Conservation (phyloP, 805 yeast species). For the Schwanniomyces pseudopolymorphus region DNA sequence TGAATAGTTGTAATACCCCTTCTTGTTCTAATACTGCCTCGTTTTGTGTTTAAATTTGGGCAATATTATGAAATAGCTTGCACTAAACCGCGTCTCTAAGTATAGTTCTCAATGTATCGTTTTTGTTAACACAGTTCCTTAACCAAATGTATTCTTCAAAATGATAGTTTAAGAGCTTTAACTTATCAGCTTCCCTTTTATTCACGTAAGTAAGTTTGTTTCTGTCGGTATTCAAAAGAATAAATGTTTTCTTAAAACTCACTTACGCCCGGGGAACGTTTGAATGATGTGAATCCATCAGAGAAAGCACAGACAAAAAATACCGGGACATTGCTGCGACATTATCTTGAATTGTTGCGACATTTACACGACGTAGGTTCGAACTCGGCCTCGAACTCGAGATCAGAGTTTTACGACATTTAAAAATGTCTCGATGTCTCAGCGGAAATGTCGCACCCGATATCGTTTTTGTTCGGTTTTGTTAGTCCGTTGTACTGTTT, state of each 20-base stretch:
- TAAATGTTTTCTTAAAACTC: background rate
- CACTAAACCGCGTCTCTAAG: background rate
- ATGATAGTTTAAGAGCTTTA: background rate
- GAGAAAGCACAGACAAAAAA: background rate
- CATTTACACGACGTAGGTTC: background rate
- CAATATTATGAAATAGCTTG: background rate
- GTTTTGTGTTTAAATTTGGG: background rate
- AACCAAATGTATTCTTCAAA: too few species aligned
- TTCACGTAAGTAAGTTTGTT: background rate
- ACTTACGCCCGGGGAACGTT: background rate
- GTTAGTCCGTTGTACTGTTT: conserved; percentile 5
- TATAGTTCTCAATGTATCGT: too few species aligned
- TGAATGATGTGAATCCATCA: background rate
- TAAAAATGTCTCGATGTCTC: background rate
- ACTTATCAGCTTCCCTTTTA: background rate
- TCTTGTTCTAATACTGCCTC: background rate
- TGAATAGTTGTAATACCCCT: background rate
- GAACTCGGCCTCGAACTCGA: too few species aligned
- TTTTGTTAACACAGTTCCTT: background rate
- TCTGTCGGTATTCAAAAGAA: background rate
- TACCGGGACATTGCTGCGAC: background rate
- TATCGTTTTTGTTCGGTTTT: conserved; percentile 4
- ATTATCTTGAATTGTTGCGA: background rate
- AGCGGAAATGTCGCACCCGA: conserved; percentile 10
- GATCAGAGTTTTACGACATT: background rate